Conservation (phyloP, 345 rosid genomes). For the Moricandia moricandioides region DNA sequence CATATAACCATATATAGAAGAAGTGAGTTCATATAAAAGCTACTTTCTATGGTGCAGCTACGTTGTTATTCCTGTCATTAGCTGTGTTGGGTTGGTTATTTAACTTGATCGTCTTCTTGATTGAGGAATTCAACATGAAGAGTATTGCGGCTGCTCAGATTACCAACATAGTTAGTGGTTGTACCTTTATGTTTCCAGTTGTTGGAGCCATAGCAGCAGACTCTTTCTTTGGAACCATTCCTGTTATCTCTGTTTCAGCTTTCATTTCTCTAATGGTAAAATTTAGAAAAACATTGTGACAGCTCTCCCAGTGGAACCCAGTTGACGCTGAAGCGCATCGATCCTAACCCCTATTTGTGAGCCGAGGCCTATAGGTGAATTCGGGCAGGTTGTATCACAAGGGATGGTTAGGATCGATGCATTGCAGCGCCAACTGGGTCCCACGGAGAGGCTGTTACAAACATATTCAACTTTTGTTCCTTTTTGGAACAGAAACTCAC, state of each 20-base stretch:
- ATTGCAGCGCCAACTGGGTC: no score
- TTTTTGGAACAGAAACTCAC: not conserved
- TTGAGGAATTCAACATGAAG: not conserved
- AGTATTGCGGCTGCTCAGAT: not conserved
- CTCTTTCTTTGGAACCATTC: not conserved
- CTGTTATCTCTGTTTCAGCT: not conserved
- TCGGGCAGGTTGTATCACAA: no score
- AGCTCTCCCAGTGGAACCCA: no score
- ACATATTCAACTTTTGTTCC: not conserved
- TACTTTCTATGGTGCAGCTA: not conserved
- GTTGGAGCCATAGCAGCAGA: not conserved
- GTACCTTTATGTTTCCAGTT: not conserved
- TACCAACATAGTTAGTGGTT: not conserved
- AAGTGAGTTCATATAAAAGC: not conserved
- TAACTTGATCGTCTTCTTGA: not conserved
- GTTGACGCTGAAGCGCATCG: no score
- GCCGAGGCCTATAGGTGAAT: no score
- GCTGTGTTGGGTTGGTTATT: not conserved
- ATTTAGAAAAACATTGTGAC: no score
- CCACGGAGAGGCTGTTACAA: no score
- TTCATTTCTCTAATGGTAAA: not conserved
- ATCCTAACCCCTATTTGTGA: no score
- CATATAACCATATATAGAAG: not conserved
- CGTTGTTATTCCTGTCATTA: not conserved
- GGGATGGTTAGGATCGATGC: no score